phyloP scores from a whole-genome alignment of 306 rosid species.

The Arachis hypogaea region DNA sequence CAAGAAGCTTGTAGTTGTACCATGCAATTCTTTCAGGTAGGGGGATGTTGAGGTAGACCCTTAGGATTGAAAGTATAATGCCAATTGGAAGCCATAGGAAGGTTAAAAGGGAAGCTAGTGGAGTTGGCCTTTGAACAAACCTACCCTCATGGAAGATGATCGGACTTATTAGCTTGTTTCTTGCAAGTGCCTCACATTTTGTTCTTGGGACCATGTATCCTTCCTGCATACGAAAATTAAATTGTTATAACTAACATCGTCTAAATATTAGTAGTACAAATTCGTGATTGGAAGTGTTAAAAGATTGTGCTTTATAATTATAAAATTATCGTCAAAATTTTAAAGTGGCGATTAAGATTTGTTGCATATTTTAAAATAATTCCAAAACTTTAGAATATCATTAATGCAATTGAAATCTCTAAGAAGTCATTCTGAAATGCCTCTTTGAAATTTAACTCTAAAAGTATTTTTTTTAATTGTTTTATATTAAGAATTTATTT shows the following conservation, averaged over 20 bases:
- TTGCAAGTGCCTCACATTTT: slow-evolving; percentile 64
- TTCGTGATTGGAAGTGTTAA: no score
- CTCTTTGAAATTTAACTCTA: no score
- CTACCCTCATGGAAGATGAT: slow-evolving; percentile 92
- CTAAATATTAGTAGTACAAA: no score
- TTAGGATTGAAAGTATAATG: slow-evolving; percentile 64
- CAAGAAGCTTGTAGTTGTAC: slow-evolving; percentile 73
- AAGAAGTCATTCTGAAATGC: no score
- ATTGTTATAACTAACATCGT: background rate
- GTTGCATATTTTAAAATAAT: no score
- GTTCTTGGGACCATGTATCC: slow-evolving; percentile 76
- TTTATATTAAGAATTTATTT: no score
- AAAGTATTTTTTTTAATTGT: no score
- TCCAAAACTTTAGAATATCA: no score
- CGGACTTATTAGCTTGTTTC: slow-evolving; percentile 78
- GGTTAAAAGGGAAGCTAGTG: slow-evolving; percentile 62
- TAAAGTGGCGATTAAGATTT: no score
- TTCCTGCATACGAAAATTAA: slow-evolving; percentile 57
- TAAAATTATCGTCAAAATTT: no score
- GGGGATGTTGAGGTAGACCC: slow-evolving; percentile 79
- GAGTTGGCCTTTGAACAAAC: slow-evolving; percentile 84
- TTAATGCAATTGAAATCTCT: no score
- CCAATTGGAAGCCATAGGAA: slow-evolving; percentile 91
- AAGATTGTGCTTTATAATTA: no score
- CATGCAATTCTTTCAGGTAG: slow-evolving; percentile 73